A percentile compares a stretch with the other conserved stretches of the same genome.
Conservation (phyloP, 176 grass and related monocot genomes). For the Hsuehochloa calcarea region DNA sequence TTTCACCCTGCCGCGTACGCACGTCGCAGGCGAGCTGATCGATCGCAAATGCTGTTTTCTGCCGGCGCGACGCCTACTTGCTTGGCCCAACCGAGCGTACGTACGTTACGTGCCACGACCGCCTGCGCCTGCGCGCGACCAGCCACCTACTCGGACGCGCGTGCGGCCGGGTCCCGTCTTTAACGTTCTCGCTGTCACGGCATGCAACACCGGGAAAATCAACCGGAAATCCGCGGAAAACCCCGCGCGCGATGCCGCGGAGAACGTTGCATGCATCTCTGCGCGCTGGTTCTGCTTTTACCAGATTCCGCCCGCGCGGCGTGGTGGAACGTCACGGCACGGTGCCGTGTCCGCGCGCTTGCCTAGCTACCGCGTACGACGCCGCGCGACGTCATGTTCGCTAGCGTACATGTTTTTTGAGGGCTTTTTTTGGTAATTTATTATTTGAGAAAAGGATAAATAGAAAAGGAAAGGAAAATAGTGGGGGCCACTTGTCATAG, state of each 20-base stretch:
- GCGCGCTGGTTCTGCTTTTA: not conserved
- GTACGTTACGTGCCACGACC: not conserved
- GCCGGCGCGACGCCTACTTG: too few relatives aligned
- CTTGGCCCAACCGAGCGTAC: too few relatives aligned
- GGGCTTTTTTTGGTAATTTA: too few relatives aligned
- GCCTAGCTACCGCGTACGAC: not conserved
- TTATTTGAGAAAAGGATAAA: too few relatives aligned
- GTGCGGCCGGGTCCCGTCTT: not conserved
- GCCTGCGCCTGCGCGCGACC: too few relatives aligned
- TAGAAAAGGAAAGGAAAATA: too few relatives aligned
- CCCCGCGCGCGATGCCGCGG: not conserved
- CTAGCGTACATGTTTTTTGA: not conserved
- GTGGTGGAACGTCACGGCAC: constrained; percentile 9
- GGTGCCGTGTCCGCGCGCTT: not conserved
- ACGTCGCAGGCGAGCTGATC: not conserved
- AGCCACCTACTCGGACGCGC: too few relatives aligned
- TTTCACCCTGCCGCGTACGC: not conserved
- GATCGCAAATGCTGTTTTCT: not conserved
- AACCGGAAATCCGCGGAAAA: not conserved
- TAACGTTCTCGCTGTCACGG: not conserved
- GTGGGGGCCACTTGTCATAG: too few relatives aligned
- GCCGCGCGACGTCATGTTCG: not conserved
- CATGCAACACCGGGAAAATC: not conserved
- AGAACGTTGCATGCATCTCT: not conserved
- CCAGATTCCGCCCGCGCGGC: not conserved